Conservation (phyloP, 306 rosid genomes). For the Cyamopsis tetragonoloba region DNA sequence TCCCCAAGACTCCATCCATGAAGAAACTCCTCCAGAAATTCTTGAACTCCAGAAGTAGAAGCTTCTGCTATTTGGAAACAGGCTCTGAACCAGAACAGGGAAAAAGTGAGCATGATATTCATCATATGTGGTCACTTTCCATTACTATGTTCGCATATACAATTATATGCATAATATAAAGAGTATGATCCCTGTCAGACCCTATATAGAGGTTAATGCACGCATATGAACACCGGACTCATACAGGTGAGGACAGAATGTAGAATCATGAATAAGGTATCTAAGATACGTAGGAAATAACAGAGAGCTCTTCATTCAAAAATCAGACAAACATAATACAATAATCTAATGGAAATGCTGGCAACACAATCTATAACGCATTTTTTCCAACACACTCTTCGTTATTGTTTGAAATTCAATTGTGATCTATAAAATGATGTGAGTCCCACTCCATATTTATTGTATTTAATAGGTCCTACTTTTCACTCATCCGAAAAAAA, state of each 20-base stretch:
- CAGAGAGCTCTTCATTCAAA: neutral
- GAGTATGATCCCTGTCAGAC: neutral
- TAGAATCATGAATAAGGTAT: conserved; percentile 10
- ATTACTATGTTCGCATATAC: neutral
- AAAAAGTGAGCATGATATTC: neutral
- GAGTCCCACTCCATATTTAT: no score
- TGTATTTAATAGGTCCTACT: no score
- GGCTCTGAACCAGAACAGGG: conserved; percentile 43
- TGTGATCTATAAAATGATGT: neutral
- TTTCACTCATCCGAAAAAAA: no score
- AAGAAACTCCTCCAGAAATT: conserved; percentile 66
- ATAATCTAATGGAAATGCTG: no score
- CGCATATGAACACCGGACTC: neutral
- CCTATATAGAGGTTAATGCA: neutral
- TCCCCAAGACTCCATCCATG: conserved; percentile 58
- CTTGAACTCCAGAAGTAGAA: conserved; percentile 31
- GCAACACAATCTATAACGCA: no score
- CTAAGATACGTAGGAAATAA: neutral
- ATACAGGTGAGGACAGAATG: neutral
- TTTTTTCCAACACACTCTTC: no score
- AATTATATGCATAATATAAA: neutral
- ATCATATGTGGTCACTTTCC: neutral
- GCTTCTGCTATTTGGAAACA: conserved; percentile 60
- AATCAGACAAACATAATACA: no score
- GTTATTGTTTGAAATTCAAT: no score